Conservation (phyloP, 805 yeast genomes). For the Candida orba region DNA sequence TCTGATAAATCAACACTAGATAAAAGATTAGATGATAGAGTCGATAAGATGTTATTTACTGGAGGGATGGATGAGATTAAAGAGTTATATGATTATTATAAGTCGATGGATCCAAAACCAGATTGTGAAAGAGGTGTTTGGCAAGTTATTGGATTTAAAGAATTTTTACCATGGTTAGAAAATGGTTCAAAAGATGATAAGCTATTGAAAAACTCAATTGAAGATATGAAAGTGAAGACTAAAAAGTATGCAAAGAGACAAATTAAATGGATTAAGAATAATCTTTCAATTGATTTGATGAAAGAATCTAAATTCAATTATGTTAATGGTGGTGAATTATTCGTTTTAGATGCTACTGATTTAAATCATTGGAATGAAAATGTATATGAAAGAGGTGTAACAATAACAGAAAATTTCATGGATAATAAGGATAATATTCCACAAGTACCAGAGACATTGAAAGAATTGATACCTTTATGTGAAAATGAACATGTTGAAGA, state of each 20-base stretch:
- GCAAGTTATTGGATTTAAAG: conserved; percentile 95
- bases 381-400: conserved; percentile 51
- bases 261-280: conserved; percentile 81
- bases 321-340: conserved; percentile 57
- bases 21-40: conserved; percentile 64
- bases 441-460: conserved; percentile 33
- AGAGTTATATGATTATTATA: conserved; percentile 44
- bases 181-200: conserved; percentile 14
- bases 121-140: conserved; percentile 70
- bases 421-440: conserved; percentile 7
- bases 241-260: conserved; percentile 84
- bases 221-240: conserved; percentile 76
- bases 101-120: conserved; percentile 29
- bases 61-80: conserved; percentile 71
- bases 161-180: conserved; percentile 66
- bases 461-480: conserved; percentile 20
- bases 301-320: conserved; percentile 39
- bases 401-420: conserved; percentile 39
- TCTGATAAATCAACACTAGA: conserved; percentile 53
- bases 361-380: conserved; percentile 48
- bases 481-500: not conserved
- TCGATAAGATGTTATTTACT: conserved; percentile 67
- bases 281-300: conserved; percentile 52
- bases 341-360: conserved; percentile 72
- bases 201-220: conserved; percentile 41